Evolutionary conservation across 78 protist species (phyloP).

Genomic region (Dictyostelium capitatum): DNA sequence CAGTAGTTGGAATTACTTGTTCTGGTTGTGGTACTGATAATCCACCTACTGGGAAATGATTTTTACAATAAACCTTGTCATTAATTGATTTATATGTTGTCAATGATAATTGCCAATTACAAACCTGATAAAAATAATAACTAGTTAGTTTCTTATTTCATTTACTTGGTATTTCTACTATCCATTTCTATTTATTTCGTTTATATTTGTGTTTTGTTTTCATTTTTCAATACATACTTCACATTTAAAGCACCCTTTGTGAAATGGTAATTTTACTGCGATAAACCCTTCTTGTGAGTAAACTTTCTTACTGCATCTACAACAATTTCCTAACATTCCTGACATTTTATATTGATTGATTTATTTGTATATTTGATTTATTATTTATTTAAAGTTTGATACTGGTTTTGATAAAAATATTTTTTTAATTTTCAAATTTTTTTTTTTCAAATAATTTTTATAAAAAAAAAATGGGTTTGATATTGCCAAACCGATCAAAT

Average conservation of each 20-base stretch:
- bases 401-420: no score
- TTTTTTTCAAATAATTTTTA: no score
- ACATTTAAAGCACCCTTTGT: slow-evolving; percentile 29
- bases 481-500: background rate
- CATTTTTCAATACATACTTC: background rate
- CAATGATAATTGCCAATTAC: slow-evolving; percentile 51
- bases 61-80: slow-evolving; percentile 48
- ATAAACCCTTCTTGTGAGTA: slow-evolving; percentile 47
- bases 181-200: background rate
- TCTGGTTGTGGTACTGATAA: slow-evolving; percentile 14
- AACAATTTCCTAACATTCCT: slow-evolving; percentile 45
- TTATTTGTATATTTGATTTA: no score
- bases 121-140: background rate
- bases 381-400: no score
- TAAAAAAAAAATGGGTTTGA: background rate
- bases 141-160: background rate
- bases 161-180: background rate
- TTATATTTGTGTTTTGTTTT: background rate
- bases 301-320: slow-evolving; percentile 19
- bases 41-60: slow-evolving; percentile 78
- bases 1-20: background rate
- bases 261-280: slow-evolving; percentile 31
- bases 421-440: no score
- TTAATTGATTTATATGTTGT: slow-evolving; percentile 45
- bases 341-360: background rate